These are phyloP conservation scores for Elasticomyces elasticus DNA, from an alignment of 495 filamentous ascomycete genomes.

Conservation along the genomic window DNA sequence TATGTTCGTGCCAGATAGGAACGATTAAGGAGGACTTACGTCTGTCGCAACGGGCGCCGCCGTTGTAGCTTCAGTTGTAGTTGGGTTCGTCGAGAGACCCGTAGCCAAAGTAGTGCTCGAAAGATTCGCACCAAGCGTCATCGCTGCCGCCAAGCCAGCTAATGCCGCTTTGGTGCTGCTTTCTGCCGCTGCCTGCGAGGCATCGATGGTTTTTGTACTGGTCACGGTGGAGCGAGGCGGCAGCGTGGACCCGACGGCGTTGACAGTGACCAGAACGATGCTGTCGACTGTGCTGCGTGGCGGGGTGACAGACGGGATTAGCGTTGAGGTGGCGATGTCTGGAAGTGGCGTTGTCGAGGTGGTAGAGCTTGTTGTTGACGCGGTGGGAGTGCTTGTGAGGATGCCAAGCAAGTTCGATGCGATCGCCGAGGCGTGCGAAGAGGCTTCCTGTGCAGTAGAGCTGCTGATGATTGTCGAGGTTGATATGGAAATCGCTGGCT, in stretches of 20 bases:
- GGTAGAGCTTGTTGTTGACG: not conserved
- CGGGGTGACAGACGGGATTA: not conserved
- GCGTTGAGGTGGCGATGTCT: not conserved
- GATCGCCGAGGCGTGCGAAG: not conserved
- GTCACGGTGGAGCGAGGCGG: conserved; percentile 4
- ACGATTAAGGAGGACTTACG: not conserved
- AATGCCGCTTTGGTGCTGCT: not conserved
- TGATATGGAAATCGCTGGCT: not conserved
- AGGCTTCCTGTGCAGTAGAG: not conserved
- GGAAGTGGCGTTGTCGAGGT: not conserved
- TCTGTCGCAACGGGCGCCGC: too few relatives aligned
- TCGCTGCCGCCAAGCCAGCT: not conserved
- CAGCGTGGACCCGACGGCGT: conserved; percentile 6
- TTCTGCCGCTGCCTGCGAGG: conserved; percentile 4
- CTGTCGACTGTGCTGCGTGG: conserved; percentile 9
- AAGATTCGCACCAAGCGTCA: not conserved
- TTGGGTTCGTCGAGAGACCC: not conserved
- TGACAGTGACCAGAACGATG: conserved; percentile 5
- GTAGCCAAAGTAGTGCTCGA: conserved; percentile 3
- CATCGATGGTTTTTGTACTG: conserved; percentile 3
- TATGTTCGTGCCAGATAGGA: not conserved
- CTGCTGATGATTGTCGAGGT: conserved; percentile 1
- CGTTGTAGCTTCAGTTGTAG: not conserved
- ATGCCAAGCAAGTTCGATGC: conserved; percentile 11
- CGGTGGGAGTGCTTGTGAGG: not conserved